A percentile compares a stretch with the other conserved stretches of the same genome.
Conservation (phyloP, 208 protist species). For the Trichomonas vaginalis region DNA sequence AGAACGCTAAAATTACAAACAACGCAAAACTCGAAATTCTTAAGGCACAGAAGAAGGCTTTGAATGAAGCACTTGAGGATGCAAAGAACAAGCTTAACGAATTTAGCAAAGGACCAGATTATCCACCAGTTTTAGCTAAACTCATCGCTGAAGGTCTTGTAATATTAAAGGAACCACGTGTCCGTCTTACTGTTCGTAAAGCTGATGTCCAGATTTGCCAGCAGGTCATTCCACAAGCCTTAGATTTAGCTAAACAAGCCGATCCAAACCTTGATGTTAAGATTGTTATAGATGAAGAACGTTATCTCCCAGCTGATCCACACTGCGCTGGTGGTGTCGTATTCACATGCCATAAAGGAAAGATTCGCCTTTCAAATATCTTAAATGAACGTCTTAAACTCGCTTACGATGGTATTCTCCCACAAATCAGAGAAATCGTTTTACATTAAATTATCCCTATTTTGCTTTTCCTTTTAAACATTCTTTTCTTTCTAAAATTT, state of each 20-base stretch:
- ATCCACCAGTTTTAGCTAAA: not conserved
- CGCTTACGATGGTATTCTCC: not conserved
- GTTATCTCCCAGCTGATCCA: not conserved
- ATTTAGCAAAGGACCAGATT: not conserved
- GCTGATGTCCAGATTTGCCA: not conserved
- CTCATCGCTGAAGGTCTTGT: not conserved
- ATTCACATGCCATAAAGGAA: not conserved
- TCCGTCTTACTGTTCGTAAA: not conserved
- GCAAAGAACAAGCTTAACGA: not conserved
- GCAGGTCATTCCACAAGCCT: not conserved
- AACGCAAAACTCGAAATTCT: conserved; percentile 18
- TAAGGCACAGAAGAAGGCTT: not conserved
- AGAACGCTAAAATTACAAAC: not conserved
- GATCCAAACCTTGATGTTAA: not conserved
- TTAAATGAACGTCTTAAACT: not conserved
- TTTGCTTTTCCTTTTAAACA: no score
- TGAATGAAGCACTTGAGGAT: not conserved
- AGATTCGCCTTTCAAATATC: not conserved
- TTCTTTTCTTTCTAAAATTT: no score
- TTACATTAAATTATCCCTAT: not conserved
- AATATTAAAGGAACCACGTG: not conserved
- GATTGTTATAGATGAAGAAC: not conserved
- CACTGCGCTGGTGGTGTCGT: not conserved
- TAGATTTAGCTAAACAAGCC: not conserved
- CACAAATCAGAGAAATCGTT: not conserved